These are phyloP conservation scores for Carex sylvatica DNA, from an alignment of 202 grass and related monocot species.

Conservation along the genomic window DNA sequence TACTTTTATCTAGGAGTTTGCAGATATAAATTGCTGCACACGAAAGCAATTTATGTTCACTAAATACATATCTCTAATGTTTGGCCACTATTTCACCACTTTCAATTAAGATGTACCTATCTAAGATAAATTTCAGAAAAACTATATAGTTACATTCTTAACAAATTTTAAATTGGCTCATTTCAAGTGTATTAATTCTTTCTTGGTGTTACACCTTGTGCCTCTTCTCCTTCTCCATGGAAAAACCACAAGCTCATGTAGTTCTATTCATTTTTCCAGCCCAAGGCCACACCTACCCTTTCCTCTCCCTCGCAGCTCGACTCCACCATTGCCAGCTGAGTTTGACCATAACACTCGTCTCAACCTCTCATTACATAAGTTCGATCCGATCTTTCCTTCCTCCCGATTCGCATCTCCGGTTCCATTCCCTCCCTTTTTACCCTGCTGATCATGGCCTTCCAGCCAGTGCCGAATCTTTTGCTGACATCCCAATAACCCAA, in stretches of 20 bases:
- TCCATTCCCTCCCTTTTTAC: conserved; percentile 47
- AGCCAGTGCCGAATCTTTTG: conserved; percentile 29
- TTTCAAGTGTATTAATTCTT: neutral
- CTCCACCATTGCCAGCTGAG: conserved; percentile 32
- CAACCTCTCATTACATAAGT: conserved; percentile 34
- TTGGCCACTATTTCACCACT: no score
- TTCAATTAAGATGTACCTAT: no score
- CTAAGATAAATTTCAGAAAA: no score
- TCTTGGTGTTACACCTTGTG: neutral
- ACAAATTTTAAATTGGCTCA: neutral
- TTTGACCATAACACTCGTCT: conserved; percentile 41
- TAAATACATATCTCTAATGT: no score
- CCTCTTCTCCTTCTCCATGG: conserved; percentile 20
- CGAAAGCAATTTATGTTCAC: no score
- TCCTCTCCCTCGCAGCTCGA: conserved; percentile 56
- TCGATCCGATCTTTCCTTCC: conserved; percentile 26
- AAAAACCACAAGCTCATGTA: conserved; percentile 29
- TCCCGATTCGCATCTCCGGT: conserved; percentile 3
- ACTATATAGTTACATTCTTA: no score
- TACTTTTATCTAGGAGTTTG: no score
- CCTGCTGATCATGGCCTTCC: conserved; percentile 61
- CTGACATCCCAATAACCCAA: conserved; percentile 46
- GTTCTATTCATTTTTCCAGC: conserved; percentile 63
- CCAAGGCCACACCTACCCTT: conserved; percentile 52
- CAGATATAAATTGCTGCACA: no score